Evolutionary conservation across 169 alveolate genomes (phyloP).

Genomic region (Pseudocohnilembus persalinus): DNA sequence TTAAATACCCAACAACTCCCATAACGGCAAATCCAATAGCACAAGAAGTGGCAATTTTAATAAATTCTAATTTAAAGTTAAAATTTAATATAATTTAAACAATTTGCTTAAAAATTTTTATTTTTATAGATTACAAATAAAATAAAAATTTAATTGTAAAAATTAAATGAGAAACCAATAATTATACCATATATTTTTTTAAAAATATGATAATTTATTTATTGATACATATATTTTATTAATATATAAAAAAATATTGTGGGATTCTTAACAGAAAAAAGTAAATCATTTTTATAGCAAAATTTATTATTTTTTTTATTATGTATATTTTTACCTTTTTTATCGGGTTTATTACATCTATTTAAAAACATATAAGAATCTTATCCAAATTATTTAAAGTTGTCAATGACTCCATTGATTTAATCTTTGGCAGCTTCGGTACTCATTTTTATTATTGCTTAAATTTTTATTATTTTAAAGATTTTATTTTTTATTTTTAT

Average conservation of each 20-base stretch:
- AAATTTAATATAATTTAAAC: background rate
- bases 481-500: no score
- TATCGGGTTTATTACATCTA: constrained; percentile 94
- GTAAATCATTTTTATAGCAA: no score
- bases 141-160: background rate
- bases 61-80: constrained; percentile 69
- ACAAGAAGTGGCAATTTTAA: constrained; percentile 92
- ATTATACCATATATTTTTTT: background rate
- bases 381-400: constrained; percentile 83
- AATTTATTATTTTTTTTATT: no score
- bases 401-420: constrained; percentile 59
- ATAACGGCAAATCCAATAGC: constrained; percentile 94
- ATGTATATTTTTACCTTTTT: constrained; percentile 83
- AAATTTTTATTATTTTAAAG: background rate
- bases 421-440: constrained; percentile 29
- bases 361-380: constrained; percentile 91
- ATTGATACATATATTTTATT: no score
- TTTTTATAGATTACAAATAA: background rate
- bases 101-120: background rate
- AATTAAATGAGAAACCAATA: background rate
- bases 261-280: no score
- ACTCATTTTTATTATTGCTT: background rate
- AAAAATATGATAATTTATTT: no score
- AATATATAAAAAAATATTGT: no score
- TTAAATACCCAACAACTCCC: constrained; percentile 95